Evolutionary conservation across 306 rosid genomes (phyloP), one percentile per base, ranked within the genome.

Genomic region (Vigna radiata): DNA sequence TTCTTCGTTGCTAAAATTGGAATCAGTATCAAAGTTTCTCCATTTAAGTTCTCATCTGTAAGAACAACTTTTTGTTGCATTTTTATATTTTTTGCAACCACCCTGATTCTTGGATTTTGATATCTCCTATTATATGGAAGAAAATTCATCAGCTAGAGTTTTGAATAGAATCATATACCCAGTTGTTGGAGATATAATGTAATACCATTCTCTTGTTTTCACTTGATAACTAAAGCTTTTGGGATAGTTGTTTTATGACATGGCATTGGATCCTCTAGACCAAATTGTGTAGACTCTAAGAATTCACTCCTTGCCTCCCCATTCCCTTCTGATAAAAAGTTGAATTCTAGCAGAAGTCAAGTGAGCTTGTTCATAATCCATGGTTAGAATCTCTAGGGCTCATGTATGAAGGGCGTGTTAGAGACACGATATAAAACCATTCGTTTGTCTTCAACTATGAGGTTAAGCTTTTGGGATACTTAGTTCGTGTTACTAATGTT

Each of bases 81-180:
- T 49, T 55, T 75, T 68, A 44, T 0, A 8, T 59, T 49, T 31
- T 15, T 13, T 60, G 47, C 48, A 36, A 47, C 46, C 10, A 49
- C n/a, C 53, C 44, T 49, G 58, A 49, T 36, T 71, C 48, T 46
- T 70, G 65, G 29, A 70, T 59, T 56, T 59, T 44, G 16, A 54
- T 56, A 46, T 27, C 16, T 29, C 61, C 66, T 52, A 53, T 58
- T 36, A 12, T 50, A 39, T 48, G 4, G 31, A 21, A 21, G 23
- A 75, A 76, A 39, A 70, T 16, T 4, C 27, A 59, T 58, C 15
- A 13, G 43, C 25, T 62, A 58, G 19, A 58, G 43, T 21, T 37
- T 60, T 49, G 23, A 25, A 17, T 58, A 17, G 43, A 77, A 72
- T 31, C n/a, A 65, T 43, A n/a, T 52, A 29, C 65, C 17, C 10